These are phyloP conservation scores for Heimioporus sp. DNA, from an alignment of 768 basidiomycete genomes.

Conservation along the genomic window DNA sequence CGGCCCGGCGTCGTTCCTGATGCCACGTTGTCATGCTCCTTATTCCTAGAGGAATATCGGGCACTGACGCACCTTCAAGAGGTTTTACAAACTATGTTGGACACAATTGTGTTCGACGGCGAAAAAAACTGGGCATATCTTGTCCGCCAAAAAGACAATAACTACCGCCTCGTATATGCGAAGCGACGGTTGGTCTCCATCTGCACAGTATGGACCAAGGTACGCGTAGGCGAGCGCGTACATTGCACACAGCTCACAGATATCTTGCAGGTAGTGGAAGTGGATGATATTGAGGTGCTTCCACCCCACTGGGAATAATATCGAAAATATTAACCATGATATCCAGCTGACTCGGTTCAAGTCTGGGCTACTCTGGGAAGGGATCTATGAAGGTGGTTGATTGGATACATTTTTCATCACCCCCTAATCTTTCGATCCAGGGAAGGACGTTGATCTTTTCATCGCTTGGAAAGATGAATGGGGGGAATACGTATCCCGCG, in stretches of 20 bases:
- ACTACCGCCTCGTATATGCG: constrained; percentile 26
- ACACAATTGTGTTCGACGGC: constrained; percentile 27
- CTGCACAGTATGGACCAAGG: constrained; percentile 32
- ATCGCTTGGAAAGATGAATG: constrained; percentile 28
- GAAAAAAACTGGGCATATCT: constrained; percentile 35
- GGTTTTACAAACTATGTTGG: constrained; percentile 34
- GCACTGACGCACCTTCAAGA: constrained; percentile 27
- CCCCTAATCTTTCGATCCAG: constrained; percentile 10
- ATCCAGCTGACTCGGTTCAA: constrained; percentile 25
- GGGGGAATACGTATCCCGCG: constrained; percentile 21
- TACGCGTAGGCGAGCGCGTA: neutral
- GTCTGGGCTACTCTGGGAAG: constrained; percentile 24
- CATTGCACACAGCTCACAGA: constrained; percentile 2
- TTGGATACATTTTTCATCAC: neutral
- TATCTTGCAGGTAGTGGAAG: constrained; percentile 24
- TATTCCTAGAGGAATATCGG: constrained; percentile 16
- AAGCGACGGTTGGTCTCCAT: constrained; percentile 20
- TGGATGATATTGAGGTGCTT: constrained; percentile 30
- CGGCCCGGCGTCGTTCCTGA: constrained; percentile 9
- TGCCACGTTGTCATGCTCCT: neutral
- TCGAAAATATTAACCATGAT: neutral
- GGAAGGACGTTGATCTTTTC: constrained; percentile 25
- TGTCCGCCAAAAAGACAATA: constrained; percentile 26
- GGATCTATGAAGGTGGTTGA: constrained; percentile 24
- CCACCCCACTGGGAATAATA: neutral